Evolutionary conservation across 129 eudicot genomes (phyloP).

Genomic region (Escallonia herrerae): DNA sequence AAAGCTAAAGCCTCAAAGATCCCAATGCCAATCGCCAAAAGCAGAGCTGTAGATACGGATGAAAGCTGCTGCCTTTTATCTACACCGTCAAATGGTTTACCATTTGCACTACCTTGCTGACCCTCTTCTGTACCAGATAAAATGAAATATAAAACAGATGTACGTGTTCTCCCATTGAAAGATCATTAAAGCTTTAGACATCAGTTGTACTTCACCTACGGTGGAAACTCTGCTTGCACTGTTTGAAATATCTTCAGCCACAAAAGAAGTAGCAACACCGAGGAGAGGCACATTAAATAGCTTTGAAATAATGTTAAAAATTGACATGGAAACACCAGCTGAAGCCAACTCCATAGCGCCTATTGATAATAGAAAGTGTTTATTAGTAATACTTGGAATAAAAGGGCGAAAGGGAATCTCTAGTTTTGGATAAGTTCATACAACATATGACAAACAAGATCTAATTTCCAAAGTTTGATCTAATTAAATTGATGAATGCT

Average conservation of each 20-base stretch:
- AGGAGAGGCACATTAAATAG: conserved; percentile 92
- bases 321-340: conserved; percentile 86
- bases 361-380: conserved; percentile 1
- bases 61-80: conserved; percentile 60
- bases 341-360: conserved; percentile 92
- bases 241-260: conserved; percentile 90
- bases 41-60: conserved; percentile 87
- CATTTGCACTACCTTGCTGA: conserved; percentile 26
- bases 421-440: no score
- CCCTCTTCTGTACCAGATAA: conserved; percentile 19
- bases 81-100: conserved; percentile 15
- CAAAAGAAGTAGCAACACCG: conserved; percentile 95
- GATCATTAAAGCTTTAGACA: neutral
- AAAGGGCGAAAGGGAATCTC: no score
- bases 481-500: neutral
- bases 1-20: conserved; percentile 80
- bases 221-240: conserved; percentile 29
- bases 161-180: neutral
- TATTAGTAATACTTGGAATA: no score
- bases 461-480: neutral
- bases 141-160: conserved; percentile 4
- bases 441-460: neutral
- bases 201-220: conserved; percentile 24
- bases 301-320: conserved; percentile 80
- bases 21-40: conserved; percentile 84